These are phyloP conservation scores for Lyophyllum shimeji DNA, from an alignment of 768 basidiomycete genomes.

Conservation along the genomic window DNA sequence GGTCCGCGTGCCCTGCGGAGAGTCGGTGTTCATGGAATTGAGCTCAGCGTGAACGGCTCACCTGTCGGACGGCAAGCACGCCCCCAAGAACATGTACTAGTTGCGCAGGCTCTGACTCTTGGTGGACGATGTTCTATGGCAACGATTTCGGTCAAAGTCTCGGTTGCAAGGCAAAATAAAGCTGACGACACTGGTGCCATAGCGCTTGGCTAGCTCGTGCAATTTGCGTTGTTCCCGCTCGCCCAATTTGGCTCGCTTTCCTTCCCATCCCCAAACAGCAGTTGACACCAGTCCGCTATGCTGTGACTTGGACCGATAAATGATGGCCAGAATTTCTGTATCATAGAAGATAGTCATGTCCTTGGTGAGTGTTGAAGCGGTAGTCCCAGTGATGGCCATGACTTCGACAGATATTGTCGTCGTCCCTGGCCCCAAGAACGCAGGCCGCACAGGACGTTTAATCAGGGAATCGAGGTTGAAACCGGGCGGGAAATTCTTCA, in stretches of 20 bases:
- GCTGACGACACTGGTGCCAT: constrained; percentile 64
- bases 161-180: neutral
- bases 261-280: constrained; percentile 77
- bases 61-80: constrained; percentile 73
- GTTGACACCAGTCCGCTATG: constrained; percentile 67
- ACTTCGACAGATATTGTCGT: constrained; percentile 76
- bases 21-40: neutral
- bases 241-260: constrained; percentile 49
- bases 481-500: constrained; percentile 43
- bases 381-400: constrained; percentile 54
- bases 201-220: constrained; percentile 69
- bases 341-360: constrained; percentile 69
- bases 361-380: constrained; percentile 42
- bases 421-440: constrained; percentile 27
- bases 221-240: constrained; percentile 68
- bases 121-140: constrained; percentile 44
- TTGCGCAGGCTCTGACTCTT: constrained; percentile 63
- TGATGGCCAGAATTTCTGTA: constrained; percentile 63
- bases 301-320: constrained; percentile 68
- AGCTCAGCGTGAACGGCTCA: constrained; percentile 24
- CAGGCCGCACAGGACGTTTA: constrained; percentile 19
- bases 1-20: constrained; percentile 57
- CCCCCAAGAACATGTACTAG: constrained; percentile 69
- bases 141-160: constrained; percentile 2
- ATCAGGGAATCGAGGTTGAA: constrained; percentile 52